Percentiles rank a stretch among this genome's conserved stretches.
phyloP scores from a whole-genome alignment of 805 yeast genomes.

The Yamadazyma phyllophila region DNA sequence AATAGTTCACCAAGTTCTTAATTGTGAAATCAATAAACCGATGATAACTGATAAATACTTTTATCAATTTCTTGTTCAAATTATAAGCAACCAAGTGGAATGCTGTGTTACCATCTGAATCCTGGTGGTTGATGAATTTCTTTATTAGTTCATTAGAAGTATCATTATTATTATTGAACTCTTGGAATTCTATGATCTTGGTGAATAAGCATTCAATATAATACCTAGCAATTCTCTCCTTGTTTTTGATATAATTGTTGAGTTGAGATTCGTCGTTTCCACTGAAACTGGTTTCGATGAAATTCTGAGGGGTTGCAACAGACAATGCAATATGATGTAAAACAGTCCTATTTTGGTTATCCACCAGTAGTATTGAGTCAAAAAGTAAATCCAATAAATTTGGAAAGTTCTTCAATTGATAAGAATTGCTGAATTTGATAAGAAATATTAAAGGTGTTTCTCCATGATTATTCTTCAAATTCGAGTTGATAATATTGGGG shows the following conservation, averaged over 20 bases:
- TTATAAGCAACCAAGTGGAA: conserved; percentile 82
- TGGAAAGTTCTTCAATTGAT: conserved; percentile 37
- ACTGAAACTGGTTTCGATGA: conserved; percentile 11
- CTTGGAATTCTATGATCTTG: conserved; percentile 30
- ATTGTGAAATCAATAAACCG: conserved; percentile 54
- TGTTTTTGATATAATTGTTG: conserved; percentile 22
- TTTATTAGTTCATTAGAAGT: conserved; percentile 26
- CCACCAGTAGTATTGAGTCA: conserved; percentile 38
- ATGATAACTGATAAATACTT: conserved; percentile 80
- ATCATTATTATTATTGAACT: conserved; percentile 15
- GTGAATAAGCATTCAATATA: conserved; percentile 38
- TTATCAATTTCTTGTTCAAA: conserved; percentile 73
- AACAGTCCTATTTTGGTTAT: conserved; percentile 39
- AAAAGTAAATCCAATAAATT: conserved; percentile 31
- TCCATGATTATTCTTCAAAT: conserved; percentile 75
- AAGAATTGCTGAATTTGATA: conserved; percentile 40
- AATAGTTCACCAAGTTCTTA: conserved; percentile 43
- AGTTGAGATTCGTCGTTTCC: conserved; percentile 14
- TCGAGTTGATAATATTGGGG: conserved; percentile 62
- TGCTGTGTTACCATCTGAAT: conserved; percentile 92
- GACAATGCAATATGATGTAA: conserved; percentile 40
- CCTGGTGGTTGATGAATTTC: conserved; percentile 78
- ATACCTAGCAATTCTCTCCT: conserved; percentile 37
- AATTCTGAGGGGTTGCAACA: conserved; percentile 16
- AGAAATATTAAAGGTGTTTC: conserved; percentile 72